Percentiles rank a stretch among this genome's conserved stretches.
These are phyloP conservation scores for Phyllostachys edulis DNA, from an alignment of 176 grass and related monocot genomes.

Conservation along the genomic window DNA sequence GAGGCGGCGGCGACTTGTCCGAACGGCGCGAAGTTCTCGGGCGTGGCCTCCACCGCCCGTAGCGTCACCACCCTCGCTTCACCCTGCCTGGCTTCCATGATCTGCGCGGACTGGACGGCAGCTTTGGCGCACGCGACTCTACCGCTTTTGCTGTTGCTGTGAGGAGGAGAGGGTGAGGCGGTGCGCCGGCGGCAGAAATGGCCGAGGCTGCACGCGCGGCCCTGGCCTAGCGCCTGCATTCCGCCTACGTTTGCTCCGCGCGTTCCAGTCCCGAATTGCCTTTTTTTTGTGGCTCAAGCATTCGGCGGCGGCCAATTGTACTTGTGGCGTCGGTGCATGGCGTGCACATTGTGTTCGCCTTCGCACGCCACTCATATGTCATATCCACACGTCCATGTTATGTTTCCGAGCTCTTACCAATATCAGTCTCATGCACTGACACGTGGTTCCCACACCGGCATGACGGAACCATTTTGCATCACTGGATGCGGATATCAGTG, in stretches of 20 bases:
- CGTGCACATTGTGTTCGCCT: not conserved
- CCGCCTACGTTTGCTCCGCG: not conserved
- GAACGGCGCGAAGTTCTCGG: conserved; percentile 78
- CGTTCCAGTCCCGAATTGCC: not conserved
- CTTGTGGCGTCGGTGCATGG: not conserved
- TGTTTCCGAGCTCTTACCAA: too few species aligned
- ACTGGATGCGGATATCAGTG: not conserved
- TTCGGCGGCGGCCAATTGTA: not conserved
- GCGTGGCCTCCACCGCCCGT: conserved; percentile 69
- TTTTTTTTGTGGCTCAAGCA: not conserved
- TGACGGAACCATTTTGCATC: not conserved
- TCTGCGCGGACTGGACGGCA: not conserved
- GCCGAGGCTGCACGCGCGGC: not conserved
- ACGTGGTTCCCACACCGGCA: not conserved
- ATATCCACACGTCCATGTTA: not conserved
- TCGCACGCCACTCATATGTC: not conserved
- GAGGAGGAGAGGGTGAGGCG: not conserved
- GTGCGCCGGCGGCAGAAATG: conserved; percentile 3
- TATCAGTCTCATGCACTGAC: not conserved
- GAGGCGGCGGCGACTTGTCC: conserved; percentile 78
- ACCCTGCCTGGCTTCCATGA: conserved; percentile 30
- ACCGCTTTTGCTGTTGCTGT: not conserved
- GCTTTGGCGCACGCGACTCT: not conserved
- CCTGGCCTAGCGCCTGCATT: conserved; percentile 27
- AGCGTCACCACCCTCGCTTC: conserved; percentile 43